Conservation (phyloP, 129 eudicot species). For the Silybum marianum region DNA sequence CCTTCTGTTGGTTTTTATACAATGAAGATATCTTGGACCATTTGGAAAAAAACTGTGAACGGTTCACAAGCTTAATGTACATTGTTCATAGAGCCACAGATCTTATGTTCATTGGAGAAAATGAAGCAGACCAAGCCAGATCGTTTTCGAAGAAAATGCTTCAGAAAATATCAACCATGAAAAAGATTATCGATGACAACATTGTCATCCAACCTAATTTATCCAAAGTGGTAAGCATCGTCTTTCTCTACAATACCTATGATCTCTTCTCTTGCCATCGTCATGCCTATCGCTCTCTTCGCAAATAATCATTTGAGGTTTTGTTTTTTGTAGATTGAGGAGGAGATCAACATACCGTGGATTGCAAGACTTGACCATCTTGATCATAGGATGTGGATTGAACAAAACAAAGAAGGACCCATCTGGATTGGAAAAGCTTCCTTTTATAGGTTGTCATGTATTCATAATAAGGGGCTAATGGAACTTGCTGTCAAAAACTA, state of each 20-base stretch:
- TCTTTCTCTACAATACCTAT: background rate
- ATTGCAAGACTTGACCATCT: slow-evolving; percentile 70
- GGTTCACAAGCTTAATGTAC: slow-evolving; percentile 37
- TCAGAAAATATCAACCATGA: slow-evolving; percentile 22
- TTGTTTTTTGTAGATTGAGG: slow-evolving; percentile 25
- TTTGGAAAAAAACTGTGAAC: slow-evolving; percentile 35
- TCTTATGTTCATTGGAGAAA: slow-evolving; percentile 50
- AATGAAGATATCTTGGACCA: slow-evolving; percentile 33
- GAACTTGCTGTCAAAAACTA: slow-evolving; percentile 57
- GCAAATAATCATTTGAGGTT: background rate
- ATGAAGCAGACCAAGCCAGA: slow-evolving; percentile 50
- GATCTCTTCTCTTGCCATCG: background rate
- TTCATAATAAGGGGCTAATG: slow-evolving; percentile 39
- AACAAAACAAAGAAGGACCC: slow-evolving; percentile 38
- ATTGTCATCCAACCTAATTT: slow-evolving; percentile 34
- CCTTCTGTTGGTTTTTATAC: slow-evolving; percentile 59
- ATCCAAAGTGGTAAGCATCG: slow-evolving; percentile 40
- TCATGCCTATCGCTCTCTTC: background rate
- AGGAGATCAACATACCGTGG: slow-evolving; percentile 35
- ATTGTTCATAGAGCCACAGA: slow-evolving; percentile 60
- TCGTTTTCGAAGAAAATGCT: slow-evolving; percentile 53
- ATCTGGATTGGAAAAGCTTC: slow-evolving; percentile 53
- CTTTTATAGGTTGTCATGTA: slow-evolving; percentile 51
- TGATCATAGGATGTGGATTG: slow-evolving; percentile 69
- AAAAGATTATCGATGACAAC: slow-evolving; percentile 17